Percentiles rank a stretch among this genome's conserved stretches.
phyloP scores from a whole-genome alignment of 2,329 filamentous ascomycete species.

The Aspergillus hortae region DNA sequence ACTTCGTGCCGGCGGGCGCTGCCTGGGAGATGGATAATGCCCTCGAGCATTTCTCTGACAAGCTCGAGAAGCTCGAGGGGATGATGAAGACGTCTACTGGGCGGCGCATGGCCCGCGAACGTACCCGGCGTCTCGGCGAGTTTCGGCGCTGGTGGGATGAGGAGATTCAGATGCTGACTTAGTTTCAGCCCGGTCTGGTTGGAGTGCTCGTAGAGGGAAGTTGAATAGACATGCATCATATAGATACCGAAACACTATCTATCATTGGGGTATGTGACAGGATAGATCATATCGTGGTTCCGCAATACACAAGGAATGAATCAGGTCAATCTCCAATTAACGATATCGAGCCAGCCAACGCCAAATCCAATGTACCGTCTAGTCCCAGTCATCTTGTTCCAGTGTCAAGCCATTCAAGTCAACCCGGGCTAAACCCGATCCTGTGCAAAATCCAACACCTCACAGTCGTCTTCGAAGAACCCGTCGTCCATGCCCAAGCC shows the following conservation, averaged over 20 bases:
- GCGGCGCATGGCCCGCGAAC: constrained; percentile 45
- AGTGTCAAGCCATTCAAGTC: neutral
- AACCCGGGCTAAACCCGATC: constrained; percentile 44
- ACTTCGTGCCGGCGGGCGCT: constrained; percentile 18
- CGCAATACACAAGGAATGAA: neutral
- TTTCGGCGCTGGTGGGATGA: constrained; percentile 56
- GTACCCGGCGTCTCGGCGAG: constrained; percentile 47
- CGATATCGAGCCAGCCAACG: constrained; percentile 11
- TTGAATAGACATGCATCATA: neutral
- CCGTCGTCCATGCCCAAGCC: constrained; percentile 55
- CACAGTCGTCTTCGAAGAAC: constrained; percentile 91
- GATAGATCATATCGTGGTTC: neutral
- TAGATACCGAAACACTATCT: constrained; percentile 7
- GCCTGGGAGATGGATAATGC: constrained; percentile 57
- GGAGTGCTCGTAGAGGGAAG: neutral
- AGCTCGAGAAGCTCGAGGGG: constrained; percentile 62
- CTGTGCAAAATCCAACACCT: constrained; percentile 80
- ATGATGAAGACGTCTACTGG: constrained; percentile 60
- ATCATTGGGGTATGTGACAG: constrained; percentile 2
- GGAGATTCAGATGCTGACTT: constrained; percentile 33
- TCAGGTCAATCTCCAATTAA: constrained; percentile 1
- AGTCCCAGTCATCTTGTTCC: neutral
- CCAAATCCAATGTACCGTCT: constrained; percentile 18
- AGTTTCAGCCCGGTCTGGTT: neutral
- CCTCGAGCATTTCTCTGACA: constrained; percentile 73